These are phyloP conservation scores for Rhytidiadelphus loreus DNA, from an alignment of 225 moss, liverwort and hornwort species.

Conservation along the genomic window DNA sequence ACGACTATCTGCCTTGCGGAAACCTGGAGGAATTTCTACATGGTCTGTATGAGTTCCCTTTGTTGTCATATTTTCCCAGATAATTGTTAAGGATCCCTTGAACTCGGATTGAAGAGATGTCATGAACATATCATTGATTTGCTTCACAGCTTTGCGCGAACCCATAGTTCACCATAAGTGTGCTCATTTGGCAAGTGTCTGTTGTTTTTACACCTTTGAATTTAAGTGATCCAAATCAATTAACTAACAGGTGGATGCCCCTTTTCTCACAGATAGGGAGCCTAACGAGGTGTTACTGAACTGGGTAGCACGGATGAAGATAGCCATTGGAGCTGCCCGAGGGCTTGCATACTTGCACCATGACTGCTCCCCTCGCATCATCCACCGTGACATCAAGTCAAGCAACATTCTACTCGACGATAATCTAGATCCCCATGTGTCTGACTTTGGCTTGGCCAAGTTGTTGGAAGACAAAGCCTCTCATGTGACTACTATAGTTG, in stretches of 20 bases:
- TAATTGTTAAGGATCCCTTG: not conserved
- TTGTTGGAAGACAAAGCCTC: slow-evolving; percentile 70
- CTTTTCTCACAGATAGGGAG: slow-evolving; percentile 50
- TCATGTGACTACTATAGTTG: slow-evolving; percentile 81
- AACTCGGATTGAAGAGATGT: not conserved
- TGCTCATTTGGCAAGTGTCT: not conserved
- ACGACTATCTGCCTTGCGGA: slow-evolving; percentile 78
- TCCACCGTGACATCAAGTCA: slow-evolving; percentile 87
- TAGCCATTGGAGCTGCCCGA: slow-evolving; percentile 64
- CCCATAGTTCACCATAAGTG: not conserved
- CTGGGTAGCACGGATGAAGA: slow-evolving; percentile 62
- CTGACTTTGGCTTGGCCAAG: slow-evolving; percentile 91
- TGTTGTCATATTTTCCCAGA: not conserved
- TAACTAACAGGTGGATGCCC: not conserved
- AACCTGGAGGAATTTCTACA: slow-evolving; percentile 77
- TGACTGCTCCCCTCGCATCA: slow-evolving; percentile 74
- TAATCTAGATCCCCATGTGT: slow-evolving; percentile 73
- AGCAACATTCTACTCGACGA: slow-evolving; percentile 82
- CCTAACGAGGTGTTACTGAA: slow-evolving; percentile 47
- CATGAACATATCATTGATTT: not conserved
- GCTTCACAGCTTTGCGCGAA: not conserved
- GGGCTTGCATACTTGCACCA: slow-evolving; percentile 85
- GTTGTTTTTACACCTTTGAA: not conserved
- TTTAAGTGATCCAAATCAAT: not conserved
- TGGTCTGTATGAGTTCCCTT: slow-evolving; percentile 30